Base-by-base conservation (phyloP, 2,329 filamentous ascomycete genomes). In the Samsoniella hepiali region DNA sequence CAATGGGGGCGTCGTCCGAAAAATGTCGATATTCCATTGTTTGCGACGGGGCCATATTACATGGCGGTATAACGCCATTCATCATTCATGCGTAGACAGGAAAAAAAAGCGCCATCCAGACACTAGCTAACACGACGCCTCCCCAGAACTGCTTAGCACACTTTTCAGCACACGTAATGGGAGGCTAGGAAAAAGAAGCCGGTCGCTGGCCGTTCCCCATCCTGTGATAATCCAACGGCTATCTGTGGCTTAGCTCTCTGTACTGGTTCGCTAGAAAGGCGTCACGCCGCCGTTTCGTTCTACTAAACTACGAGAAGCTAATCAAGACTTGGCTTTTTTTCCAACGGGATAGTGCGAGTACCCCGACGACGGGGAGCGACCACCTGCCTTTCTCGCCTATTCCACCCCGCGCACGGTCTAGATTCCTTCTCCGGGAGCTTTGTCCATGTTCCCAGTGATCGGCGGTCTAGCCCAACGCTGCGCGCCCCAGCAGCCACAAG, bases 201-300 rank as follows among this genome's bases (percentile, higher is more conserved):
- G 32, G 32, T 53, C 50, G 50, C 50, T 6, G 31, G 11, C 27
- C 15, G 31, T 11, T n/a, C 15, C 9, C 50, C 31, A 10, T 44
- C 36, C n/a, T 56, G 53, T 44, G 17, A 57, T 57, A 2, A 44
- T 57, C 22, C 56, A 58, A 50, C 56, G 56, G 56, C 45, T 58
- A 38, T 36, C 27, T 44, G 54, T 57, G 54, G 54, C 54, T 57
- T 45, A 57, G 54, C 51, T 57, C 32, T 40, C 38, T 40, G 31
- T 36, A 36, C 29, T 53, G 50, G 4, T 29, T 22, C 45, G 45
- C 27, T 49, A 49, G 11, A 27, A 9, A 49, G 4, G n/a, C n/a
- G n/a, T 54, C 22, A 38, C 22, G 9, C n/a, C n/a, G 34, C 51
- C 32, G 34, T 40, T 40, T 17, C 32, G 32, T 7, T 45, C 17